A percentile compares a stretch with the other conserved stretches of the same genome.
Evolutionary conservation across 768 basidiomycete species (phyloP).

Genomic region (Russula abietina): DNA sequence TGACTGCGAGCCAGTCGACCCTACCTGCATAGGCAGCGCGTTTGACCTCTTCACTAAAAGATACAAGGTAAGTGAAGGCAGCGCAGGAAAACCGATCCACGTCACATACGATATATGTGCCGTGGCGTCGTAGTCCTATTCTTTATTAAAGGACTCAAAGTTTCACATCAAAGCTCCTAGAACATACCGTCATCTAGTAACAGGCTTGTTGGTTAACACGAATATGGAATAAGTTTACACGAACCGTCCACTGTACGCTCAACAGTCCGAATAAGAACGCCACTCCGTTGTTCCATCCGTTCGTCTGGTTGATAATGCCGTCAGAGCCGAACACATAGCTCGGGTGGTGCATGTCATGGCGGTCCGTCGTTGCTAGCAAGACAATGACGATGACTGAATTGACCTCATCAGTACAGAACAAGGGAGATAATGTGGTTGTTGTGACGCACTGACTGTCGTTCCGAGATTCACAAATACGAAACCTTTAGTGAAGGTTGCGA

Average conservation of each 20-base stretch:
- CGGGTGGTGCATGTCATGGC: conserved; percentile 75
- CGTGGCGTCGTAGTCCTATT: conserved; percentile 71
- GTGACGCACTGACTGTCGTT: conserved; percentile 53
- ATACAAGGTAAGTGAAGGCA: background rate
- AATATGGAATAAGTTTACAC: conserved; percentile 27
- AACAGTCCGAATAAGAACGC: conserved; percentile 81
- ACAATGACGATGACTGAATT: conserved; percentile 75
- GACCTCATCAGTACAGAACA: background rate
- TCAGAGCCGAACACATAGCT: conserved; percentile 71
- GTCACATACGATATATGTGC: conserved; percentile 72
- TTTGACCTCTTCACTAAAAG: conserved; percentile 64
- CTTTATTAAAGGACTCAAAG: conserved; percentile 12
- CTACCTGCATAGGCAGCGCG: conserved; percentile 72
- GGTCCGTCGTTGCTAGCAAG: conserved; percentile 65
- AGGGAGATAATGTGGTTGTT: background rate
- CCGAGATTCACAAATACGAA: conserved; percentile 90
- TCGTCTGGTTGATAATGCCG: conserved; percentile 73
- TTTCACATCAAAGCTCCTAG: background rate
- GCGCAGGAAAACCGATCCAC: background rate
- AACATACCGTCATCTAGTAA: conserved; percentile 51
- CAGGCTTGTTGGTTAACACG: conserved; percentile 4
- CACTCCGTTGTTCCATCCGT: conserved; percentile 72
- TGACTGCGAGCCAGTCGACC: background rate
- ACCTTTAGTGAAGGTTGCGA: conserved; percentile 65
- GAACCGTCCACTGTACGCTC: conserved; percentile 82